Evolutionary conservation across 495 filamentous ascomycete genomes (phyloP).

Genomic region (Stereocaulon alpinum): DNA sequence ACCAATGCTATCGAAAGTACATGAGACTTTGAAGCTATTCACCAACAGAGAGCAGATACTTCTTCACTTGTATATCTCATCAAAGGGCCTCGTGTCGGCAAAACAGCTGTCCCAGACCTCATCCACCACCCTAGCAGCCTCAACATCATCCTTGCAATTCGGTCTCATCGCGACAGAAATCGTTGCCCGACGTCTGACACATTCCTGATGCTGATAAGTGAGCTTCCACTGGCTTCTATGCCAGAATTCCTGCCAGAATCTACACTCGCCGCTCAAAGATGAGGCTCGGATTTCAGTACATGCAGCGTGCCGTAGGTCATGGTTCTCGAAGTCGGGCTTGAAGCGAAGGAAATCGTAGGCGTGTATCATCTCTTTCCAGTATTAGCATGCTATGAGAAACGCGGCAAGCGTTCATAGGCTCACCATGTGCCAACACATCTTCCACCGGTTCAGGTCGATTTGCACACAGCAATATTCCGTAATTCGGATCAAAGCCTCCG

Average conservation of each 20-base stretch:
- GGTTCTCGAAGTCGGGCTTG: constrained; percentile 64
- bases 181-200: constrained; percentile 71
- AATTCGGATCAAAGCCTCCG: constrained; percentile 74
- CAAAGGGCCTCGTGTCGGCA: constrained; percentile 84
- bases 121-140: constrained; percentile 81
- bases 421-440: constrained; percentile 76
- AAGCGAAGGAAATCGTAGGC: constrained; percentile 89
- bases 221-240: constrained; percentile 73
- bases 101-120: constrained; percentile 98
- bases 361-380: constrained; percentile 71
- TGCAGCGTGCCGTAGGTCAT: constrained; percentile 76
- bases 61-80: constrained; percentile 82
- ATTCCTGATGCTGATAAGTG: constrained; percentile 87
- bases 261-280: constrained; percentile 85
- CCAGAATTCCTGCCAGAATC: constrained; percentile 81
- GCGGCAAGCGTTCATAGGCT: not conserved
- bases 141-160: constrained; percentile 71
- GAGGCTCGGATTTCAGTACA: constrained; percentile 97
- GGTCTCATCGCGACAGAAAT: constrained; percentile 65
- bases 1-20: too few species aligned
- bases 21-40: too few species aligned
- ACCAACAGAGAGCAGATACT: too few species aligned
- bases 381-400: not conserved
- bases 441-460: constrained; percentile 76
- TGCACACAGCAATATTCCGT: constrained; percentile 82